A percentile compares a stretch with the other conserved stretches of the same genome.
Evolutionary conservation across 495 filamentous ascomycete genomes (phyloP).

Genomic region (Staphylotrichum longicolle): DNA sequence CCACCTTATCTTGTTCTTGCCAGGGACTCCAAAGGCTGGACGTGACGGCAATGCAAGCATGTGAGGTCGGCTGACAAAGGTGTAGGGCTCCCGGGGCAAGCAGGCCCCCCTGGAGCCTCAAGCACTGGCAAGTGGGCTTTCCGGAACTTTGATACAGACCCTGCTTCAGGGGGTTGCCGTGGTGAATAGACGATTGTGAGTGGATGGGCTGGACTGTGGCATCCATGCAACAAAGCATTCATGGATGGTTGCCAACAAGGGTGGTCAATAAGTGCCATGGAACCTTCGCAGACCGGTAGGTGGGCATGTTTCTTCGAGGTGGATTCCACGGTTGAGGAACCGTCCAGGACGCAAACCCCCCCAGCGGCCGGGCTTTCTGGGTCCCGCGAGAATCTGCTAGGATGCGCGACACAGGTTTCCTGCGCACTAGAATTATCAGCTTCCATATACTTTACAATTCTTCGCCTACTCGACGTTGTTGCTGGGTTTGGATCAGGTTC

Average conservation of each 20-base stretch:
- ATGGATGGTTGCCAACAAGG: neutral
- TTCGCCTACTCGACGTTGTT: too few relatives aligned
- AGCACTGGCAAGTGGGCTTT: slow-evolving; percentile 7
- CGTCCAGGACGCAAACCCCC: too few relatives aligned
- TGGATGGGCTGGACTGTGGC: neutral
- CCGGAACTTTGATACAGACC: slow-evolving; percentile 14
- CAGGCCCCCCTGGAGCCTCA: neutral
- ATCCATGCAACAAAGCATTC: neutral
- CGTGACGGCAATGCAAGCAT: too few relatives aligned
- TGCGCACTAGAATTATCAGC: too few relatives aligned
- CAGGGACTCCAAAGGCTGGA: too few relatives aligned
- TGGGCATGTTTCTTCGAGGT: slow-evolving; percentile 2
- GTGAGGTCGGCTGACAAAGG: too few relatives aligned
- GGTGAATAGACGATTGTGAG: slow-evolving; percentile 10
- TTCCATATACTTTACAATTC: too few relatives aligned
- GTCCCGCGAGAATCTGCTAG: too few relatives aligned
- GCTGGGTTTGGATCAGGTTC: neutral
- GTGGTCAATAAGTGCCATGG: slow-evolving; percentile 2
- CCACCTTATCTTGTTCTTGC: too few relatives aligned
- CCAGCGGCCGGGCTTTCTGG: too few relatives aligned
- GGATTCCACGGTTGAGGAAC: neutral
- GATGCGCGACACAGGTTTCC: too few relatives aligned
- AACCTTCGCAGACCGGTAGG: too few relatives aligned
- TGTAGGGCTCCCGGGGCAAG: neutral
- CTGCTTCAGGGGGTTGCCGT: slow-evolving; percentile 21